A percentile compares a stretch with the other conserved stretches of the same genome.
Evolutionary conservation across 2,329 filamentous ascomycete genomes (phyloP).

Genomic region (Macroventuria anomochaeta): DNA sequence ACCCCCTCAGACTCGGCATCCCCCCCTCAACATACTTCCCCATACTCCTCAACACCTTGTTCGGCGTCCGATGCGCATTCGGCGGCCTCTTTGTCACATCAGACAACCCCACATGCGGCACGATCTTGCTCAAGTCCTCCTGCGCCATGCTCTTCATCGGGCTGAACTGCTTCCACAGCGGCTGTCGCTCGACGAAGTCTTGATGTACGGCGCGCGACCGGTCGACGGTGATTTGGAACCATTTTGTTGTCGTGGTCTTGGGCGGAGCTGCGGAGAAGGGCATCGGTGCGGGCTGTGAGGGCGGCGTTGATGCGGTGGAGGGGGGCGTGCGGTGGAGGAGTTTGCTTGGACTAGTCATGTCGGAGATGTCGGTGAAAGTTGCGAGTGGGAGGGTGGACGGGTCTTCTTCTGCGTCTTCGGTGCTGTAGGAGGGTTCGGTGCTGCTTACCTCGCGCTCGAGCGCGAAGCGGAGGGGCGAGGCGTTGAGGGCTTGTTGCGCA

Average conservation of each 20-base stretch:
- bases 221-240: slow-evolving; percentile 53
- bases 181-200: slow-evolving; percentile 50
- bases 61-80: slow-evolving; percentile 42
- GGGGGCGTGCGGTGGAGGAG: slow-evolving; percentile 26
- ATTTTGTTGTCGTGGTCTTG: slow-evolving; percentile 29
- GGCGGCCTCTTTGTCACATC: slow-evolving; percentile 48
- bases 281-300: slow-evolving; percentile 21
- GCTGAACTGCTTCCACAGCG: slow-evolving; percentile 42
- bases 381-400: slow-evolving; percentile 7
- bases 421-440: slow-evolving; percentile 1
- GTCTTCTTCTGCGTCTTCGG: slow-evolving; percentile 21
- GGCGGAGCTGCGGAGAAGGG: slow-evolving; percentile 26
- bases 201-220: slow-evolving; percentile 49
- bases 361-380: slow-evolving; percentile 30
- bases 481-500: slow-evolving; percentile 52
- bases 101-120: slow-evolving; percentile 52
- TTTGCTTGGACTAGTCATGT: slow-evolving; percentile 39
- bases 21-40: slow-evolving; percentile 29
- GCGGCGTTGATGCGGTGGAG: slow-evolving; percentile 6
- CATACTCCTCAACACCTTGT: slow-evolving; percentile 34
- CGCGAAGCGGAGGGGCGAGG: slow-evolving; percentile 56
- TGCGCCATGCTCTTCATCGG: slow-evolving; percentile 44
- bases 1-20: slow-evolving; percentile 42
- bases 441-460: slow-evolving; percentile 43
- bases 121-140: slow-evolving; percentile 48